Conservation (phyloP, 1,284 basidiomycete species). For the Leccinum brunneo-olivaceum region DNA sequence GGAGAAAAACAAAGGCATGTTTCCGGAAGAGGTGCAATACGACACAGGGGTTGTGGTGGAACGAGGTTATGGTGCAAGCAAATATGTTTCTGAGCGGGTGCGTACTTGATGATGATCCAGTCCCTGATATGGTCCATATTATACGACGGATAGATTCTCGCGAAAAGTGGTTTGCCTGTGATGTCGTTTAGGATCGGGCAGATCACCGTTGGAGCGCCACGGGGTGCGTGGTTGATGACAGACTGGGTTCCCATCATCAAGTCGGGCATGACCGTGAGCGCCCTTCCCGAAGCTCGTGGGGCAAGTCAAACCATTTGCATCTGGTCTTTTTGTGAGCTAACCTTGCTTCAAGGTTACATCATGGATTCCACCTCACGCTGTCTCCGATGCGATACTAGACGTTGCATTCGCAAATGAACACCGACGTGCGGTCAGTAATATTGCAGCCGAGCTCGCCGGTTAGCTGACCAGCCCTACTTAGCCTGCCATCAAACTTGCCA, state of each 20-base stretch:
- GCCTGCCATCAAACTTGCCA: too few relatives aligned
- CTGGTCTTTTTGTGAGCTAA: neutral
- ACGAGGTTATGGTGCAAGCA: constrained; percentile 17
- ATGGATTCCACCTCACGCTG: constrained; percentile 26
- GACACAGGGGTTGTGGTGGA: constrained; percentile 15
- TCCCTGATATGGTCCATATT: neutral
- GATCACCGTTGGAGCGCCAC: constrained; percentile 14
- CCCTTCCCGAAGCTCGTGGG: constrained; percentile 19
- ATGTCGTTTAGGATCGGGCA: constrained; percentile 22
- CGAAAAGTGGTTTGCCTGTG: neutral
- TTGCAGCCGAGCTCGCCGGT: too few relatives aligned
- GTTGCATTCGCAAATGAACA: constrained; percentile 18
- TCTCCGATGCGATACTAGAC: constrained; percentile 21
- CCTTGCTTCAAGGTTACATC: constrained; percentile 2
- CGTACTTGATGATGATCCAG: constrained; percentile 4
- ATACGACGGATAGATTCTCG: neutral
- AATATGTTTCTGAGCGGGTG: constrained; percentile 22
- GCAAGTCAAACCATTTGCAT: constrained; percentile 5
- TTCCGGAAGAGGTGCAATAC: constrained; percentile 15
- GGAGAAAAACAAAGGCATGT: constrained; percentile 1
- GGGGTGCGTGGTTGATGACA: constrained; percentile 21
- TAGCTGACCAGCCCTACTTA: too few relatives aligned
- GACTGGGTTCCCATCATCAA: constrained; percentile 23
- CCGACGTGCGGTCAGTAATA: too few relatives aligned
- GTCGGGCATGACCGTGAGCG: constrained; percentile 20